These are phyloP conservation scores for Trichomonas vaginalis DNA, from an alignment of 208 protist species.

Conservation along the genomic window DNA sequence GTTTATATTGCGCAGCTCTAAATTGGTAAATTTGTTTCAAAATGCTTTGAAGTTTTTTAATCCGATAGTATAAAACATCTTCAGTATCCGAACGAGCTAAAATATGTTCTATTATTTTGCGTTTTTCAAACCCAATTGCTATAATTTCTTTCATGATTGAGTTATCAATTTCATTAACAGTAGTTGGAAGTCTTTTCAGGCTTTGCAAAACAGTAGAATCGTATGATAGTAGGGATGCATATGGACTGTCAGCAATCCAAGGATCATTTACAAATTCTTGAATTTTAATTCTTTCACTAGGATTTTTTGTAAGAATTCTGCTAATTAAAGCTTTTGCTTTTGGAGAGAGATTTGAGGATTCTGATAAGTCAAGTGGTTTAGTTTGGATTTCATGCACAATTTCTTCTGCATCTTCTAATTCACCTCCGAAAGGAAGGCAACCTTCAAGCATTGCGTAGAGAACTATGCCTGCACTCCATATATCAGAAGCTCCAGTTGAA, in stretches of 20 bases:
- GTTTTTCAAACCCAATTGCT: not conserved
- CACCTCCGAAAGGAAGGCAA: not conserved
- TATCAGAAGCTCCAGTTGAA: not conserved
- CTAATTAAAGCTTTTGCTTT: not conserved
- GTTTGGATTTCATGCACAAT: not conserved
- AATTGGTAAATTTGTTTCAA: not conserved
- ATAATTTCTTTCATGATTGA: not conserved
- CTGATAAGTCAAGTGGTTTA: not conserved
- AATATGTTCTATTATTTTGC: not conserved
- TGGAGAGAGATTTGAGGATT: not conserved
- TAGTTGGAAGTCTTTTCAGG: not conserved
- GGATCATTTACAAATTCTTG: not conserved
- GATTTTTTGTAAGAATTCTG: not conserved
- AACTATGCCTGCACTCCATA: not conserved
- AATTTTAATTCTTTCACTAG: not conserved
- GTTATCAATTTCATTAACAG: not conserved
- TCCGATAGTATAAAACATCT: not conserved
- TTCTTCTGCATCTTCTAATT: not conserved
- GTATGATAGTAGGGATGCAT: not conserved
- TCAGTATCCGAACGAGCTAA: not conserved
- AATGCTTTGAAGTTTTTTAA: not conserved
- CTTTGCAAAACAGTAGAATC: not conserved
- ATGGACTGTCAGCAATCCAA: not conserved
- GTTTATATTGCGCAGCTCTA: not conserved
- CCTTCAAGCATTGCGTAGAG: not conserved